Base-by-base conservation (phyloP, 164 flowering plant genomes). In the Chimonanthus praecox region DNA sequence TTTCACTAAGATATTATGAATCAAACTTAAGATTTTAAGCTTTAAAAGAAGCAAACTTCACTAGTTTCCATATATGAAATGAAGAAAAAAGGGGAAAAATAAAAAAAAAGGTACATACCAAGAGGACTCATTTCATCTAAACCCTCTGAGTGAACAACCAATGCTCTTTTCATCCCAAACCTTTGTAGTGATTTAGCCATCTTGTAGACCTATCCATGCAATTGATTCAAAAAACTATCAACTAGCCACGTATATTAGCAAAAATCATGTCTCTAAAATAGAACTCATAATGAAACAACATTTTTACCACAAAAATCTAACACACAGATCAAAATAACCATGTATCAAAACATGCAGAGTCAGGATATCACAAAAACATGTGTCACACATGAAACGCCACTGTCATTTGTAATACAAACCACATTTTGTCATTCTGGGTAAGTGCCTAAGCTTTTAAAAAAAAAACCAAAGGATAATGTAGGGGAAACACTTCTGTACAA, bases 91-190 rank as follows among this genome's bases (percentile, higher is more conserved):
- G 48, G 18, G 45, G 6, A 60, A 54, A 48, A 50, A 9, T 20
- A 16, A 64, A 15, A 1, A 1, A 51, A 33, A 60, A 33, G 33
- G 33, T 33, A 64, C 81, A 80, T 67, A 92, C 97, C 97, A 71
- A 92, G 88, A 8, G 98, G 97, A 73, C 97, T 94, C 85, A 94
- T 90, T 81, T 92, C 98, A 82, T 94, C 98, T 65, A 94, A 78
- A 71, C 98, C 96, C 77, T 88, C 90, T 10, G 97, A 90, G 73
- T 94, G 98, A 72, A 94, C 96, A 50, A 90, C 97, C 66, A 94
- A 77, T 66, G 94, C 94, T 80, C 97, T 90, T 80, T 87, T 86
- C 97, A 90, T 86, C 69, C 97, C 98, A 85, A 88, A 94, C 46
- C 83, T 76, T 81, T 94, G 97, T 13, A 94, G 78, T 46, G 97